Percentiles rank a stretch among this genome's conserved stretches.
These are phyloP conservation scores for Plasmodium ovale DNA, from an alignment of 169 alveolate genomes.

Conservation along the genomic window DNA sequence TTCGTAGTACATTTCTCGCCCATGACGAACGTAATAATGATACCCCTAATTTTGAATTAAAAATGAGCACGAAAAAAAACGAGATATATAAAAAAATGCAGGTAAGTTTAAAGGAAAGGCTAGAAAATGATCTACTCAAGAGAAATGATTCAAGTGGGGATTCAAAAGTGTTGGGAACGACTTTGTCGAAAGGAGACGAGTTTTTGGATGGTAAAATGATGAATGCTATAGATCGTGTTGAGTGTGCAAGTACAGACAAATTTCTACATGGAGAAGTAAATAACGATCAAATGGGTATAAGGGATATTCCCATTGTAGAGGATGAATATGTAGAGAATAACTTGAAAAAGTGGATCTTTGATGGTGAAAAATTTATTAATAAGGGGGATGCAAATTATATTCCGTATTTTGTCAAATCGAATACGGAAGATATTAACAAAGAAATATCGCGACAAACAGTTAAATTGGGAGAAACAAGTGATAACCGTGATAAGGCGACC, in stretches of 20 bases:
- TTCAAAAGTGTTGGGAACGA: background rate
- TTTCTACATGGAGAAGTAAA: too few relatives aligned
- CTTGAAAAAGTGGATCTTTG: too few relatives aligned
- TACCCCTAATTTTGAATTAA: background rate
- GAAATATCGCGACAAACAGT: too few relatives aligned
- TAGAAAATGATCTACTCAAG: background rate
- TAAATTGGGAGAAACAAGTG: too few relatives aligned
- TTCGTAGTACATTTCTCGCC: too few relatives aligned
- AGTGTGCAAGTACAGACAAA: background rate
- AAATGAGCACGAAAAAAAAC: constrained; percentile 14
- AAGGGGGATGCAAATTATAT: too few relatives aligned
- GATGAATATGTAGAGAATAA: background rate
- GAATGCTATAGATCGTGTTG: background rate
- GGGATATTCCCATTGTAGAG: background rate
- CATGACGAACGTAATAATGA: too few relatives aligned
- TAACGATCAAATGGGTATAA: too few relatives aligned
- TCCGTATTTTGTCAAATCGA: too few relatives aligned
- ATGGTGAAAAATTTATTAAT: too few relatives aligned
- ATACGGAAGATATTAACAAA: too few relatives aligned
- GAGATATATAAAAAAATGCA: constrained; percentile 20
- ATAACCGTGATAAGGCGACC: too few relatives aligned
- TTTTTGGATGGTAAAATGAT: background rate
- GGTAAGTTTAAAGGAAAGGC: constrained; percentile 20
- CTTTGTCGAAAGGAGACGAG: background rate
- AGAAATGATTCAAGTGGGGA: background rate